A percentile compares a stretch with the other conserved stretches of the same genome.
phyloP scores from a whole-genome alignment of 176 grass and related monocot genomes.

The Tuctoria greenei region DNA sequence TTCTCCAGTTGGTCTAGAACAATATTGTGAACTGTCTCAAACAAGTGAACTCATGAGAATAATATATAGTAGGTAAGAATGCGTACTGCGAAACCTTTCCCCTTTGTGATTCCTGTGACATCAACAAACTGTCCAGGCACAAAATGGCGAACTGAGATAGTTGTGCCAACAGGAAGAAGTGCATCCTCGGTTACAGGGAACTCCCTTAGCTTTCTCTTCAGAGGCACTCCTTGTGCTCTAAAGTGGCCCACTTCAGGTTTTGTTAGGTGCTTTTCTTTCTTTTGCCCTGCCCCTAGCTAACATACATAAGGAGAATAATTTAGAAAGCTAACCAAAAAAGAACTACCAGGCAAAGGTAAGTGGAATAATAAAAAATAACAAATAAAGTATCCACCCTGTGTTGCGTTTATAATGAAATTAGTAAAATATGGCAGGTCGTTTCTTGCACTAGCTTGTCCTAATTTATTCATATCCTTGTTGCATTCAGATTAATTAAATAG shows the following conservation, averaged over 20 bases:
- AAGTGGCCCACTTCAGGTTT: slow-evolving; percentile 91
- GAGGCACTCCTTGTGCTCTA: slow-evolving; percentile 72
- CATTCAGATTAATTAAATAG: slow-evolving; percentile 6
- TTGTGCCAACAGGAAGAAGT: slow-evolving; percentile 87
- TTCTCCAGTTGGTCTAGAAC: background rate
- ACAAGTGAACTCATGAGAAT: background rate
- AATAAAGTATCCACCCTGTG: background rate
- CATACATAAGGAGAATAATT: slow-evolving; percentile 34
- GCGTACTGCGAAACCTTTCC: slow-evolving; percentile 94
- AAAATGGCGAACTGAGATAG: slow-evolving; percentile 90
- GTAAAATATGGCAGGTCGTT: background rate
- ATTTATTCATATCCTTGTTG: slow-evolving; percentile 26
- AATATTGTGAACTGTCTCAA: slow-evolving; percentile 5
- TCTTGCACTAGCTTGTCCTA: background rate
- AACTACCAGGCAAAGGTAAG: slow-evolving; percentile 14
- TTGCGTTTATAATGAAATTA: slow-evolving; percentile 17
- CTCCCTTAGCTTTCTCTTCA: slow-evolving; percentile 94
- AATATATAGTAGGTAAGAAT: slow-evolving; percentile 21
- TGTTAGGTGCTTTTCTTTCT: slow-evolving; percentile 99
- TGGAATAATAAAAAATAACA: slow-evolving; percentile 26
- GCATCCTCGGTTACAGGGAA: slow-evolving; percentile 94
- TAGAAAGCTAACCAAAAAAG: slow-evolving; percentile 16
- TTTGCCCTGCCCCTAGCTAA: slow-evolving; percentile 93
- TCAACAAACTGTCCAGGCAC: slow-evolving; percentile 92
- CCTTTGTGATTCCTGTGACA: slow-evolving; percentile 78